phyloP scores from a whole-genome alignment of 108 stramenopile genomes.

The Cyclotella kingstonii region DNA sequence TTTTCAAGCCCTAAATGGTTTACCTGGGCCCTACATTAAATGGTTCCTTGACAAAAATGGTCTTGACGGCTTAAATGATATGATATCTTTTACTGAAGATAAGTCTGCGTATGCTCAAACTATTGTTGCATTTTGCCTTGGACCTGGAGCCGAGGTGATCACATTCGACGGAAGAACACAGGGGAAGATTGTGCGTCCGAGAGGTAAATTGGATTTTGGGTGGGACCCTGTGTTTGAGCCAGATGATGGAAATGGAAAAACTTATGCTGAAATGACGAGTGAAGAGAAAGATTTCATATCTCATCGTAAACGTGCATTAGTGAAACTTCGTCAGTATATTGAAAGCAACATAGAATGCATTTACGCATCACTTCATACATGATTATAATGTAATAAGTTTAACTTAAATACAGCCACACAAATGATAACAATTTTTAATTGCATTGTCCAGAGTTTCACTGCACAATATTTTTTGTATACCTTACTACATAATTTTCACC shows the following conservation, averaged over 20 bases:
- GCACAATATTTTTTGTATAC: too few species aligned
- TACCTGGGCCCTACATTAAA: slow-evolving; percentile 98
- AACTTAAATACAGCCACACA: too few species aligned
- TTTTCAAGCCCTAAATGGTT: slow-evolving; percentile 92
- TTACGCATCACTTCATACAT: neutral
- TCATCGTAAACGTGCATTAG: slow-evolving; percentile 86
- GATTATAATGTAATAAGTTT: too few species aligned
- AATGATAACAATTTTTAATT: too few species aligned
- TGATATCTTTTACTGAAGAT: slow-evolving; percentile 89
- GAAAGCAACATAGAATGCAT: slow-evolving; percentile 2
- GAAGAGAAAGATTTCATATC: slow-evolving; percentile 93
- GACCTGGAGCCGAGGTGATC: slow-evolving; percentile 82
- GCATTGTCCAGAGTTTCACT: too few species aligned
- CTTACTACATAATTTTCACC: too few species aligned
- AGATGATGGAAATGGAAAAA: slow-evolving; percentile 68
- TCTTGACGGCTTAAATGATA: slow-evolving; percentile 88
- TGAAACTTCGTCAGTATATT: slow-evolving; percentile 58
- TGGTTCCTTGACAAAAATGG: slow-evolving; percentile 96
- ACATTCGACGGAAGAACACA: slow-evolving; percentile 89
- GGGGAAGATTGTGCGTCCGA: slow-evolving; percentile 84
- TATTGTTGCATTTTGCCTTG: slow-evolving; percentile 88
- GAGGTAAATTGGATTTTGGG: slow-evolving; percentile 92
- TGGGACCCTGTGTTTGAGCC: slow-evolving; percentile 93
- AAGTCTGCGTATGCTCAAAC: slow-evolving; percentile 95
- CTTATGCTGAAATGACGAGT: slow-evolving; percentile 96